phyloP scores from a whole-genome alignment of 2,329 filamentous ascomycete genomes.

The Curvularia eragrostidis region DNA sequence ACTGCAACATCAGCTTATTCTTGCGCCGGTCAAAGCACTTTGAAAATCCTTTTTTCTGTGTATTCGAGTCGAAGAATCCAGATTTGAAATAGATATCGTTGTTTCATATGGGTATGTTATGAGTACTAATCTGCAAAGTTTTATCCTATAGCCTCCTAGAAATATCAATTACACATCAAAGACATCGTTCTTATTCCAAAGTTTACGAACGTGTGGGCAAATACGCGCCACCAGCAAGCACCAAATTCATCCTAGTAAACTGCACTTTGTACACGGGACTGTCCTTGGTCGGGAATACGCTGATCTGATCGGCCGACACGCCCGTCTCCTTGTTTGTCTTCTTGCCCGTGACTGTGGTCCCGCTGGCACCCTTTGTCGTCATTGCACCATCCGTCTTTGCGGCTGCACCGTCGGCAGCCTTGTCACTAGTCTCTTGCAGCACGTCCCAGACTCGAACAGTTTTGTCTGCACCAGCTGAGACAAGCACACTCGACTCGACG shows the following conservation, averaged over 20 bases:
- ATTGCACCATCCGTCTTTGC: constrained; percentile 60
- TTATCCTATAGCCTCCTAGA: constrained; percentile 2
- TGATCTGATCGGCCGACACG: constrained; percentile 91
- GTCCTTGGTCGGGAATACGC: constrained; percentile 94
- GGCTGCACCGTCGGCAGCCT: constrained; percentile 58
- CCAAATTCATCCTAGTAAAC: constrained; percentile 94
- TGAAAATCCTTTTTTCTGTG: neutral
- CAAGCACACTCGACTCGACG: constrained; percentile 87
- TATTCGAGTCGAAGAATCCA: neutral
- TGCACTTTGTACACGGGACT: constrained; percentile 90
- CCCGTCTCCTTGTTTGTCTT: constrained; percentile 91
- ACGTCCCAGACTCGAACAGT: constrained; percentile 97
- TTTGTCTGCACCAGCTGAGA: constrained; percentile 88
- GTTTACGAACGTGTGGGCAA: constrained; percentile 52
- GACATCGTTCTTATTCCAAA: neutral
- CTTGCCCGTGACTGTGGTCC: constrained; percentile 52
- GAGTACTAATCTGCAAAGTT: constrained; percentile 5
- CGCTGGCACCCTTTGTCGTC: constrained; percentile 58
- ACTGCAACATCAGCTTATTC: neutral
- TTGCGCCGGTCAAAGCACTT: neutral
- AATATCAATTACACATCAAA: neutral
- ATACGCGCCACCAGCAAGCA: constrained; percentile 80
- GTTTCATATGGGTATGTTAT: constrained; percentile 10
- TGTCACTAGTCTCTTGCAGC: constrained; percentile 67
- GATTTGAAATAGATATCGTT: constrained; percentile 3